Evolutionary conservation across 192 early-diverging fungal genomes (phyloP).

Genomic region (Pecoramyces ruminantium): DNA sequence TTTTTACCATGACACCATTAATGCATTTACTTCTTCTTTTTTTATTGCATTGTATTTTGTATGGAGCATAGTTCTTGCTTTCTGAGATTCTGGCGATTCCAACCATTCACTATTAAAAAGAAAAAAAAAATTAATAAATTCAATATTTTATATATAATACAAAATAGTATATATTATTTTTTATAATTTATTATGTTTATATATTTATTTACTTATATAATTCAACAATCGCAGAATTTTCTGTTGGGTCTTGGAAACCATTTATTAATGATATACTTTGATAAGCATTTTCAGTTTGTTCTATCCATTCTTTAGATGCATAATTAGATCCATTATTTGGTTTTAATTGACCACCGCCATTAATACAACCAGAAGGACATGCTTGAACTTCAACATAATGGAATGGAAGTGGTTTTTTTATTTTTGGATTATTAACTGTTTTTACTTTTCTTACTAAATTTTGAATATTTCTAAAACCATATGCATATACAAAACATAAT

Average conservation of each 20-base stretch:
- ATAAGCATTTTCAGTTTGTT: conserved; percentile 49
- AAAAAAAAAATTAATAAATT: not conserved
- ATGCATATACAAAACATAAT: conserved; percentile 69
- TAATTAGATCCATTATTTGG: conserved; percentile 18
- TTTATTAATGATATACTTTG: conserved; percentile 13
- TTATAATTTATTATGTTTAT: too few species aligned
- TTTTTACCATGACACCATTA: conserved; percentile 68
- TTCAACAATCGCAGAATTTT: conserved; percentile 34
- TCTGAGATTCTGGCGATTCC: conserved; percentile 42
- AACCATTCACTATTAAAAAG: conserved; percentile 52
- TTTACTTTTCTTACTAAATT: conserved; percentile 95
- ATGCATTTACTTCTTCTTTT: conserved; percentile 47
- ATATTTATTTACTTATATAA: conserved; percentile 35
- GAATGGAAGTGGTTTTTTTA: conserved; percentile 38
- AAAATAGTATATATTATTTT: not conserved
- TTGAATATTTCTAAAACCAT: conserved; percentile 96
- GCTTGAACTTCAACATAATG: conserved; percentile 96
- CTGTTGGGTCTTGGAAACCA: conserved; percentile 34
- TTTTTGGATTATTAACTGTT: conserved; percentile 7
- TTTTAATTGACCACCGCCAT: conserved; percentile 90
- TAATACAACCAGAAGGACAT: conserved; percentile 91
- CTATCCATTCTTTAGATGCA: conserved; percentile 59
- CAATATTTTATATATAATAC: not conserved
- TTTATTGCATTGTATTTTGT: conserved; percentile 77
- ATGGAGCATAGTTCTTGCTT: conserved; percentile 42